Evolutionary conservation across 1,284 basidiomycete species (phyloP).

Genomic region (Vanrija humicola): DNA sequence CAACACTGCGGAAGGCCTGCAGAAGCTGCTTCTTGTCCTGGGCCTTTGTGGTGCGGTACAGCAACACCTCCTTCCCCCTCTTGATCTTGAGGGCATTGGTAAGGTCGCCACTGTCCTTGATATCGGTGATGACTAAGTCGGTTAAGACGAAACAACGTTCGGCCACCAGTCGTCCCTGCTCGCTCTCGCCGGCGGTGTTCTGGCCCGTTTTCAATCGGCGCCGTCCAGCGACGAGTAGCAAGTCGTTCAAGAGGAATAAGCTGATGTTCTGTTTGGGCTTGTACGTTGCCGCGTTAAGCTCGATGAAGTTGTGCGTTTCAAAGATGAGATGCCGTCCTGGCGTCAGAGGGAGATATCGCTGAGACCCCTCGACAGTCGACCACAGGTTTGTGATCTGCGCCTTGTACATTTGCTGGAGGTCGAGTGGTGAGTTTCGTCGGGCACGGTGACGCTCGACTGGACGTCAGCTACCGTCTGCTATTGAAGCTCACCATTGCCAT

Average conservation of each 20-base stretch:
- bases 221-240: slow-evolving; percentile 76
- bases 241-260: slow-evolving; percentile 87
- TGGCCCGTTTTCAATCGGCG: slow-evolving; percentile 35
- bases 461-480: slow-evolving; percentile 3
- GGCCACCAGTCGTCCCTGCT: slow-evolving; percentile 68
- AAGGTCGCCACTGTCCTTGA: slow-evolving; percentile 89
- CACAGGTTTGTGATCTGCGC: slow-evolving; percentile 90
- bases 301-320: slow-evolving; percentile 77
- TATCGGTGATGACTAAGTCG: slow-evolving; percentile 89
- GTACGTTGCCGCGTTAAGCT: slow-evolving; percentile 92
- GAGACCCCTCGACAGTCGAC: slow-evolving; percentile 88
- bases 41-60: slow-evolving; percentile 77
- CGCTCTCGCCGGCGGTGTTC: slow-evolving; percentile 52
- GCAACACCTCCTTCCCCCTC: slow-evolving; percentile 86
- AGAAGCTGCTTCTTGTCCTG: slow-evolving; percentile 84
- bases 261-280: slow-evolving; percentile 81
- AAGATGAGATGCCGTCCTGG: slow-evolving; percentile 86
- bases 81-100: slow-evolving; percentile 95
- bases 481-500: slow-evolving; percentile 33
- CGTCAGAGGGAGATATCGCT: slow-evolving; percentile 86
- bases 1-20: slow-evolving; percentile 80
- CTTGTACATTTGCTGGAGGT: slow-evolving; percentile 88
- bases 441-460: slow-evolving; percentile 59
- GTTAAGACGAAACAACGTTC: slow-evolving; percentile 87
- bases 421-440: slow-evolving; percentile 82